phyloP scores from a whole-genome alignment of 495 filamentous ascomycete species.

The Penicillium pancosmium region DNA sequence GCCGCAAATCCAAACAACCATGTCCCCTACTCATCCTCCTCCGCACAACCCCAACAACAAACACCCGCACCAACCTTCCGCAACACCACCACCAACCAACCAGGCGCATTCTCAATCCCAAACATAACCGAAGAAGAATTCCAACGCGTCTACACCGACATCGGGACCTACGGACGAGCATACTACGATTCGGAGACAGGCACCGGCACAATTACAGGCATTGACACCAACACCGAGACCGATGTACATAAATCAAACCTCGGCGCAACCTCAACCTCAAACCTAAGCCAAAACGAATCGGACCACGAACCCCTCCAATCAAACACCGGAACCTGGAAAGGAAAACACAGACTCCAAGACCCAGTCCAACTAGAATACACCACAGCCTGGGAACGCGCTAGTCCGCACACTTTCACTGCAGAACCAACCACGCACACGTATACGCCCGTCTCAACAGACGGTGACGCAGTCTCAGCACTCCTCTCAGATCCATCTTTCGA shows the following conservation, averaged over 20 bases:
- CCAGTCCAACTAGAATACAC: conserved; percentile 21
- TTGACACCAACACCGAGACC: background rate
- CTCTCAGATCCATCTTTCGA: conserved; percentile 56
- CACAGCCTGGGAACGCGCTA: conserved; percentile 23
- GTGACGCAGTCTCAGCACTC: conserved; percentile 50
- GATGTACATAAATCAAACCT: conserved; percentile 2
- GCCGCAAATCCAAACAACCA: background rate
- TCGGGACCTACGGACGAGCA: conserved; percentile 1
- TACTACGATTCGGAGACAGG: background rate
- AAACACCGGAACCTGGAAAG: conserved; percentile 32
- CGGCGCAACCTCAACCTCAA: background rate
- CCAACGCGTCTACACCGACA: conserved; percentile 16
- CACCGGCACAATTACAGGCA: background rate
- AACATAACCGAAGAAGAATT: conserved; percentile 36
- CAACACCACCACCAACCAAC: background rate
- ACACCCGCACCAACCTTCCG: background rate
- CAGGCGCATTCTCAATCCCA: conserved; percentile 30
- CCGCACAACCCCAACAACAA: background rate
- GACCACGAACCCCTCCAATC: conserved; percentile 7
- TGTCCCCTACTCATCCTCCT: background rate
- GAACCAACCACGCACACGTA: background rate
- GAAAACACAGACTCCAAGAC: conserved; percentile 25
- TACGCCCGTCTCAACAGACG: conserved; percentile 32
- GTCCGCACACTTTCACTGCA: background rate
- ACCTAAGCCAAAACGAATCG: too few relatives aligned